These are phyloP conservation scores for Pyrenophora teres DNA, from an alignment of 2,329 filamentous ascomycete genomes.

Conservation along the genomic window DNA sequence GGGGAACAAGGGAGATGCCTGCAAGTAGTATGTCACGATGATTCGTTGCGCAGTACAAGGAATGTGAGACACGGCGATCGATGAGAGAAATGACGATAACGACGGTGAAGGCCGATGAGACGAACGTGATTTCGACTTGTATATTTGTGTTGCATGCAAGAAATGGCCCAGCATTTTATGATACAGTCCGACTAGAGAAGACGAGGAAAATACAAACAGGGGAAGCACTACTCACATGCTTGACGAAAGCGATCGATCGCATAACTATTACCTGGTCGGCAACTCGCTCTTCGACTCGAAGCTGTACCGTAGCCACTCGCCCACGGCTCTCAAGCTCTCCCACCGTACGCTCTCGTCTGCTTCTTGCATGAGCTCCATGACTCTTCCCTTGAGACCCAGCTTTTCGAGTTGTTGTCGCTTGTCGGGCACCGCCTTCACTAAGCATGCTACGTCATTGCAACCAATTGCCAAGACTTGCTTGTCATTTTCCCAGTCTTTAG, in stretches of 20 bases:
- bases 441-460: slow-evolving; percentile 86
- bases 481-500: slow-evolving; percentile 81
- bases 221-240: slow-evolving; percentile 5
- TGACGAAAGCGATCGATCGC: background rate
- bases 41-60: no score
- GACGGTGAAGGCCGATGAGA: no score
- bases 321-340: slow-evolving; percentile 87
- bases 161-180: no score
- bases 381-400: slow-evolving; percentile 79
- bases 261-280: slow-evolving; percentile 30
- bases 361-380: slow-evolving; percentile 94
- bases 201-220: slow-evolving; percentile 1
- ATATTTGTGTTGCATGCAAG: no score
- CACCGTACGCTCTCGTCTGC: slow-evolving; percentile 86
- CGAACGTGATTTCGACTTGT: no score
- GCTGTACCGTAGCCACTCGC: slow-evolving; percentile 74
- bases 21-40: no score
- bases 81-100: no score
- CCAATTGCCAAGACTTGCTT: slow-evolving; percentile 87
- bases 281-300: slow-evolving; percentile 46
- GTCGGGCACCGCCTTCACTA: slow-evolving; percentile 90
- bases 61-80: no score
- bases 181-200: no score
- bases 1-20: no score
- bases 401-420: slow-evolving; percentile 79